Evolutionary conservation across 768 basidiomycete species (phyloP).

Genomic region (Dentipellis sp.): DNA sequence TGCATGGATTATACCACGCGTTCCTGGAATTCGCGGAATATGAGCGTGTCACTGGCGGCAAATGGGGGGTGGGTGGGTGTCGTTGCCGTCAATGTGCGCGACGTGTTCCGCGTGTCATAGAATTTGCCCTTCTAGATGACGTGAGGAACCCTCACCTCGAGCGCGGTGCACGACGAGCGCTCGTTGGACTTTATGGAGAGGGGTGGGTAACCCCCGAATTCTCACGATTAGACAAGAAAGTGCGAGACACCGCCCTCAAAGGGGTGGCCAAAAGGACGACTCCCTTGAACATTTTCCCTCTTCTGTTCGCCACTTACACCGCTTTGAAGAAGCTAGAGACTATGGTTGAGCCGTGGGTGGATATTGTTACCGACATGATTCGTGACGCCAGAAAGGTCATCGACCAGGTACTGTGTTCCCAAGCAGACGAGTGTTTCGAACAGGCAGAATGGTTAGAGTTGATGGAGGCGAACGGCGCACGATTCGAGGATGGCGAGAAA

Average conservation of each 20-base stretch:
- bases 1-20: constrained; percentile 83
- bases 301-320: constrained; percentile 59
- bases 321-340: constrained; percentile 45
- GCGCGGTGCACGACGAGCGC: constrained; percentile 59
- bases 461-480: constrained; percentile 61
- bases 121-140: constrained; percentile 71
- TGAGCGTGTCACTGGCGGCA: constrained; percentile 60
- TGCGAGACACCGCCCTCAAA: constrained; percentile 60
- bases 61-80: constrained; percentile 81
- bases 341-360: constrained; percentile 66
- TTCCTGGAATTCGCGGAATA: constrained; percentile 75
- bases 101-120: constrained; percentile 73
- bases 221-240: constrained; percentile 54
- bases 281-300: constrained; percentile 54
- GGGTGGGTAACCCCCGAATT: constrained; percentile 86
- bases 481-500: constrained; percentile 71
- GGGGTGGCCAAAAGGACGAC: constrained; percentile 65
- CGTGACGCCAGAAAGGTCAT: constrained; percentile 48
- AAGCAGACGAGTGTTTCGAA: constrained; percentile 58
- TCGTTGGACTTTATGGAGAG: constrained; percentile 81
- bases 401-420: constrained; percentile 49
- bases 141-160: constrained; percentile 67
- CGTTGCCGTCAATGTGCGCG: constrained; percentile 77
- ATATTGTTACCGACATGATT: constrained; percentile 59
- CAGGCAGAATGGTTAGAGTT: constrained; percentile 66